Base-by-base conservation (phyloP, 805 yeast species). In the Ogataea thermomethanolica region DNA sequence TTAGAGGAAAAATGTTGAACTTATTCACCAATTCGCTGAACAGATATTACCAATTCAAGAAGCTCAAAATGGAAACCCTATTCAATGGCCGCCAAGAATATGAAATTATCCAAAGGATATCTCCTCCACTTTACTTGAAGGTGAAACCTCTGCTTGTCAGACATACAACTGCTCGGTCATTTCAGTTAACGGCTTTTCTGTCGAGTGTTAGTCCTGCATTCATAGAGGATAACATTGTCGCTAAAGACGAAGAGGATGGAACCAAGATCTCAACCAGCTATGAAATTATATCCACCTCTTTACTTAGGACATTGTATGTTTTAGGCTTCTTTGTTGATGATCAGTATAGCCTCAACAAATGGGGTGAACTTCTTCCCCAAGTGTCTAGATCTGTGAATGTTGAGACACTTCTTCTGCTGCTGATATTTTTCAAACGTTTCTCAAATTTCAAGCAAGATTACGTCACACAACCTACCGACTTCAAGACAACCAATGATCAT, bases 21-120 rank as follows among this genome's bases (percentile, higher is more conserved):
- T 64, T 86, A 36, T 63, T 90, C 15, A 78, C 95, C 11, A 80
- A 78, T 50, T 74, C 81, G 20, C 72, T 89, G 51, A 81, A 87
- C 48, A 79, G 98, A 57, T 91, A 86, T 62, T 88, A 79, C 59
- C 97, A 90, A 58, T 81, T 76, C 44, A 84, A 82, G 56, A 78
- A 73, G 41, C 70, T 86, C 27, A 65, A 70, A 31, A 74, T 64
- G 71, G 78, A 47, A 57, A 65, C 64, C 7, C 53, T 53, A 31
- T 55, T 49, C 41, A 51, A 45, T 20, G 53, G 52, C 13, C 35
- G 52, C 2, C 44, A 45, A n/a, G 46, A 44, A 10, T 53, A 45
- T 17, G 71, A 70, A 37, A 56, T 83, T 22, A 71, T 70, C 13
- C 79, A 75, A 49, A 71, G 82, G 50, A 53, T 73, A 33, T 63